Percentiles rank a stretch among this genome's conserved stretches.
Evolutionary conservation across 371 early-diverging fungal genomes (phyloP).

Genomic region (Mortierella sp.): DNA sequence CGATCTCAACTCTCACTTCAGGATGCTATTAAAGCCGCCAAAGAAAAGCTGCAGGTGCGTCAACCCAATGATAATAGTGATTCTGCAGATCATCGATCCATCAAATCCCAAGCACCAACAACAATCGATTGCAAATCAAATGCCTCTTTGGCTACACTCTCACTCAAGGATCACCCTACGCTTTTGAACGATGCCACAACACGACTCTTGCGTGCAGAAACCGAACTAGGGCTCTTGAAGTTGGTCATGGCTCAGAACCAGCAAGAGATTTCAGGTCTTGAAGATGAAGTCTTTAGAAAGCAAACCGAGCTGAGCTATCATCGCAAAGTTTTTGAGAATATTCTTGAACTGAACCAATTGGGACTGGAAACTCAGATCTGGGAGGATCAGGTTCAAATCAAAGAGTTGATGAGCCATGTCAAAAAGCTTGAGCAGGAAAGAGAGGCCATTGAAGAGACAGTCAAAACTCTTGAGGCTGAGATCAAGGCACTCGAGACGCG

Average conservation of each 20-base stretch:
- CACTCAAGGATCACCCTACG: slow-evolving; percentile 4
- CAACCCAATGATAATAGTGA: slow-evolving; percentile 10
- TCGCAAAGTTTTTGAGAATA: slow-evolving; percentile 18
- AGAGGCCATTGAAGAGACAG: neutral
- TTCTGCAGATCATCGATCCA: neutral
- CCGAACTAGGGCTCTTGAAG: slow-evolving; percentile 38
- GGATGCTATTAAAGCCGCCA: slow-evolving; percentile 8
- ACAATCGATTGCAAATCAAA: slow-evolving; percentile 1
- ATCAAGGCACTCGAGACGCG: slow-evolving; percentile 1
- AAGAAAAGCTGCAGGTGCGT: slow-evolving; percentile 1
- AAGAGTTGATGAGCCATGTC: slow-evolving; percentile 4
- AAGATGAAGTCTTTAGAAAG: slow-evolving; percentile 40
- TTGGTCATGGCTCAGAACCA: slow-evolving; percentile 46
- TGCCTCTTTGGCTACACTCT: neutral
- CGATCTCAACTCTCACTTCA: slow-evolving; percentile 10
- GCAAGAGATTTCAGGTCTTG: slow-evolving; percentile 35
- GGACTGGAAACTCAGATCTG: slow-evolving; percentile 21
- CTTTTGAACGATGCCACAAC: slow-evolving; percentile 24
- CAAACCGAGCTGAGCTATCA: slow-evolving; percentile 35
- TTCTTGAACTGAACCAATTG: slow-evolving; percentile 18
- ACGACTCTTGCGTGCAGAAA: slow-evolving; percentile 39
- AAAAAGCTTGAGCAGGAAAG: neutral
- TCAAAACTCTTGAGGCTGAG: slow-evolving; percentile 17
- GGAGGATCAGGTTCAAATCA: slow-evolving; percentile 17
- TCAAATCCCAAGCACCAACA: neutral